These are phyloP conservation scores for Plasmodium adleri DNA, from an alignment of 169 alveolate genomes.

Conservation along the genomic window DNA sequence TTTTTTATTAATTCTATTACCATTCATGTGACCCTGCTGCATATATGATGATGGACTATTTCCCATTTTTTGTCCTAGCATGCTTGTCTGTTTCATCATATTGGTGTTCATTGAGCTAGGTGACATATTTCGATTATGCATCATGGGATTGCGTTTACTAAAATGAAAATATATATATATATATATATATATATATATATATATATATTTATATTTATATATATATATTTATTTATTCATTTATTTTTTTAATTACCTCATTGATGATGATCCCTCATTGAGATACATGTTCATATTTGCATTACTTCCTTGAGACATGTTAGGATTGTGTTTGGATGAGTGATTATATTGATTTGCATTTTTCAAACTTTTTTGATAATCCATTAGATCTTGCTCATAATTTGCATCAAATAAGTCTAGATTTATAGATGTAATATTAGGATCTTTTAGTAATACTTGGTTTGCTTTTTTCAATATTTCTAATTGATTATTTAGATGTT, in stretches of 20 bases:
- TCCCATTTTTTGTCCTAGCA: slow-evolving; percentile 36
- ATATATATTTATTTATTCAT: background rate
- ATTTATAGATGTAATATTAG: slow-evolving; percentile 78
- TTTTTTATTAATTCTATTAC: background rate
- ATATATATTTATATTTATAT: background rate
- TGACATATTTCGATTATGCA: slow-evolving; percentile 28
- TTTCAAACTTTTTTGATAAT: slow-evolving; percentile 44
- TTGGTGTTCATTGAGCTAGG: slow-evolving; percentile 31
- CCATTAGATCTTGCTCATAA: slow-evolving; percentile 65
- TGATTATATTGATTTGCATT: background rate
- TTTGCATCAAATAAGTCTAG: slow-evolving; percentile 67
- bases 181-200: background rate
- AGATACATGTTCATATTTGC: background rate
- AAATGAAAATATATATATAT: background rate
- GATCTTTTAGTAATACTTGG: slow-evolving; percentile 85
- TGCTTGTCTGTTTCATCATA: slow-evolving; percentile 15
- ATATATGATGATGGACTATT: slow-evolving; percentile 25
- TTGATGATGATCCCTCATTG: background rate
- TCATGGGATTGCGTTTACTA: slow-evolving; percentile 46
- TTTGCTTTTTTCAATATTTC: slow-evolving; percentile 87
- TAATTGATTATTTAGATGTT: slow-evolving; percentile 81
- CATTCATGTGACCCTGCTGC: slow-evolving; percentile 22
- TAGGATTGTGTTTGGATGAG: slow-evolving; percentile 5
- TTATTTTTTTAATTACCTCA: background rate
- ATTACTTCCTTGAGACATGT: background rate